phyloP scores from a whole-genome alignment of 2,329 filamentous ascomycete genomes.

The Sporothrix variecibatus region DNA sequence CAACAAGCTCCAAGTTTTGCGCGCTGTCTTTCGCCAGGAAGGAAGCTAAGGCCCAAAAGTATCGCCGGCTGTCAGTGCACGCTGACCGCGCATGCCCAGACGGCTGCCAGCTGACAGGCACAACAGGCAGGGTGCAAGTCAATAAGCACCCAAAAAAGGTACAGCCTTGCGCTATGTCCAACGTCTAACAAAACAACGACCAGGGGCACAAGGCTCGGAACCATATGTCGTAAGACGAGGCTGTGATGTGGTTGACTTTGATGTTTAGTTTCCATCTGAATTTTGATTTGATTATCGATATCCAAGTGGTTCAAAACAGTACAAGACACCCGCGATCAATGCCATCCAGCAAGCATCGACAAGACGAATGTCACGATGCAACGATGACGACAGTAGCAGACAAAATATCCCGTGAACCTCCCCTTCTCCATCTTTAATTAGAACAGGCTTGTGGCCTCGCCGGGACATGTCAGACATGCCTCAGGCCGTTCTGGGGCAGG shows the following conservation, averaged over 20 bases:
- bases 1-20: neutral
- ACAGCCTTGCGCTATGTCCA: neutral
- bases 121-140: neutral
- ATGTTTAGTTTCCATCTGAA: neutral
- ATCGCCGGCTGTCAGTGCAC: neutral
- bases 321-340: neutral
- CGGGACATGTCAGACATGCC: neutral
- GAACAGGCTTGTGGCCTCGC: neutral
- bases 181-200: neutral
- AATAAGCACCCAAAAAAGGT: neutral
- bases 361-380: neutral
- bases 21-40: neutral
- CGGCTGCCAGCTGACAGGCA: neutral
- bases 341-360: neutral
- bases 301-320: neutral
- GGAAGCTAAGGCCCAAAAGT: neutral
- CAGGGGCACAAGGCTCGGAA: conserved; percentile 6
- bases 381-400: neutral
- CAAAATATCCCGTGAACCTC: neutral
- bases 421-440: neutral
- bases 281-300: neutral
- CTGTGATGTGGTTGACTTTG: neutral
- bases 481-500: neutral
- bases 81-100: neutral
- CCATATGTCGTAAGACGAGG: neutral